Base-by-base conservation (phyloP, 1,284 basidiomycete species). In the Ceratorhiza oryzae-sativae region DNA sequence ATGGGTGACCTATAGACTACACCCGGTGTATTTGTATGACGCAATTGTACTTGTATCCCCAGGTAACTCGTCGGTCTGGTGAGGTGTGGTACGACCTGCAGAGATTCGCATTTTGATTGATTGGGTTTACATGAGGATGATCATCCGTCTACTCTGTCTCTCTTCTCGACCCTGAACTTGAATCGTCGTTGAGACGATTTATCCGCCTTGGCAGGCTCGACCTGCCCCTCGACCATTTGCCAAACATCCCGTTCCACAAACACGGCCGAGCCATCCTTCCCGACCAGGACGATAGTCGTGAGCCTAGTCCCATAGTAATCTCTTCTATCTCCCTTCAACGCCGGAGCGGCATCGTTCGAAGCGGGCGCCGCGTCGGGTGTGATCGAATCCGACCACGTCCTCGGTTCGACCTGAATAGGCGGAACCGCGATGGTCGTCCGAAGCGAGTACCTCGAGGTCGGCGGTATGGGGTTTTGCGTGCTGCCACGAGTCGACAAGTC, bases 231-330 rank as follows among this genome's bases (percentile, higher is more conserved):
- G 49, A 76, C 80, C 55, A 86, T 75, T 71, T 77, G 78, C 90
- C 90, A 93, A 55, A 87, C 81, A 78, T 93, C 90, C 71, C 90
- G 81, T 78, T 93, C 92, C 61, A 89, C 81, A 77, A 92, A 93
- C 15, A 86, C 72, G 12, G 86, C 89, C 42, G 83, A 78, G 51
- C 91, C 89, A 73, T 84, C 84, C 74, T 84, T 84, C 71, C 84
- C 82, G 42, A 93, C 83, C 72, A 93, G 84, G 49, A 93, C 79
- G 56, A 92, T 86, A 6, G 89, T 92, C 68, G 92, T 86, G 56
- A 90, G 80, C 13, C 92, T 88, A 41, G 92, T 93, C 56, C 86
- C 91, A 77, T 91, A 92, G 74, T 78, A 61, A 67, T 53, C 67
- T 55, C 55, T 8, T 72, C 51, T 36, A n/a, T 51, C 18, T 18